Conservation (phyloP, 768 basidiomycete species). For the Tricholoma terreum region DNA sequence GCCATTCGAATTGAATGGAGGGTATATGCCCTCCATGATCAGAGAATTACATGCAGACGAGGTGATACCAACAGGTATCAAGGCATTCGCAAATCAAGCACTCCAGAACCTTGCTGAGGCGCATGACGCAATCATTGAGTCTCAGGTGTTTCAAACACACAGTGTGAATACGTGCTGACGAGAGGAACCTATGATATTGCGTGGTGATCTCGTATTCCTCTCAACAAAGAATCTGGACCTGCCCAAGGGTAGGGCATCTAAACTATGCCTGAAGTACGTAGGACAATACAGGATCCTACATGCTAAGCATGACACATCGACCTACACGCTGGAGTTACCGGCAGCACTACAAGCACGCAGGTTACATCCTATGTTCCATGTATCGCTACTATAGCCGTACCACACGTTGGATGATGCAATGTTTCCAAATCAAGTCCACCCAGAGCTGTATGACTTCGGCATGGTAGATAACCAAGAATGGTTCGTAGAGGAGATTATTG, state of each 20-base stretch:
- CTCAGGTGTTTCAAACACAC: conserved; percentile 25
- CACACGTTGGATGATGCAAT: neutral
- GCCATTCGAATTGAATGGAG: conserved; percentile 29
- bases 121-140: conserved; percentile 36
- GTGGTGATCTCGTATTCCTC: too few species aligned
- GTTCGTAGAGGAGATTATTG: conserved; percentile 33
- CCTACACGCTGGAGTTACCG: conserved; percentile 19
- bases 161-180: conserved; percentile 25
- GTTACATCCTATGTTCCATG: conserved; percentile 5
- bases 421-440: conserved; percentile 1
- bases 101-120: conserved; percentile 23
- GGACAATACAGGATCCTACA: conserved; percentile 33
- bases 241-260: conserved; percentile 26
- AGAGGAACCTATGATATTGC: too few species aligned
- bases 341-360: neutral
- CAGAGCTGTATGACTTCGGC: conserved; percentile 36
- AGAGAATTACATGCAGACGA: conserved; percentile 1
- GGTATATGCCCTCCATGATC: conserved; percentile 23
- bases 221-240: conserved; percentile 26
- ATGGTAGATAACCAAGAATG: conserved; percentile 30
- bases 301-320: conserved; percentile 17
- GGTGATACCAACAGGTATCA: conserved; percentile 16
- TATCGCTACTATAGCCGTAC: conserved; percentile 2
- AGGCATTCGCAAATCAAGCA: conserved; percentile 22
- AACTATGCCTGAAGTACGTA: conserved; percentile 34